A percentile compares a stretch with the other conserved stretches of the same genome.
These are phyloP conservation scores for Phytophthora sp. DNA, from an alignment of 352 stramenopile species.

Conservation along the genomic window DNA sequence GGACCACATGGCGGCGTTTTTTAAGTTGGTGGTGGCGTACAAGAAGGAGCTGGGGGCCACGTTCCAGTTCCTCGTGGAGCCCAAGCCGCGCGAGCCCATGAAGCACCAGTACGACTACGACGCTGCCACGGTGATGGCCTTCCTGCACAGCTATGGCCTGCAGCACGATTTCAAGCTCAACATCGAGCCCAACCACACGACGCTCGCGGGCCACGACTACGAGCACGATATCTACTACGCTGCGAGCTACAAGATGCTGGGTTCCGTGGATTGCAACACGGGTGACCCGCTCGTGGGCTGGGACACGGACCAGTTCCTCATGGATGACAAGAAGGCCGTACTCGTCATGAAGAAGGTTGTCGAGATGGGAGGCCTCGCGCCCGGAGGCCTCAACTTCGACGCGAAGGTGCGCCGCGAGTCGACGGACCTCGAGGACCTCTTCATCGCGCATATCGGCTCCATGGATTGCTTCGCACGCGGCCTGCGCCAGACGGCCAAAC, in stretches of 20 bases:
- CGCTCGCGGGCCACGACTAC: slow-evolving; percentile 83
- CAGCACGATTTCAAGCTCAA: slow-evolving; percentile 89
- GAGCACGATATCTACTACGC: slow-evolving; percentile 88
- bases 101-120: slow-evolving; percentile 93
- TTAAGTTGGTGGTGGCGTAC: slow-evolving; percentile 84
- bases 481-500: slow-evolving; percentile 69
- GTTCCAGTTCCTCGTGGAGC: slow-evolving; percentile 84
- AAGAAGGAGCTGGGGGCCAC: slow-evolving; percentile 76
- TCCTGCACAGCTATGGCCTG: slow-evolving; percentile 79
- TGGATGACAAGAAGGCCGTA: slow-evolving; percentile 78
- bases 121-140: slow-evolving; percentile 83
- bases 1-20: slow-evolving; percentile 85
- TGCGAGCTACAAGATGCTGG: slow-evolving; percentile 74
- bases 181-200: slow-evolving; percentile 91
- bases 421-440: slow-evolving; percentile 79
- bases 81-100: slow-evolving; percentile 86
- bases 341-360: slow-evolving; percentile 81
- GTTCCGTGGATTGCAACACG: slow-evolving; percentile 89
- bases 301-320: slow-evolving; percentile 89
- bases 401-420: slow-evolving; percentile 84
- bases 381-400: slow-evolving; percentile 89
- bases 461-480: slow-evolving; percentile 88
- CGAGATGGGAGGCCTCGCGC: slow-evolving; percentile 70
- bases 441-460: slow-evolving; percentile 85
- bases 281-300: slow-evolving; percentile 54